Percentiles rank a stretch among this genome's conserved stretches.
phyloP scores from a whole-genome alignment of 306 rosid genomes.

The Corylus heterophylla region DNA sequence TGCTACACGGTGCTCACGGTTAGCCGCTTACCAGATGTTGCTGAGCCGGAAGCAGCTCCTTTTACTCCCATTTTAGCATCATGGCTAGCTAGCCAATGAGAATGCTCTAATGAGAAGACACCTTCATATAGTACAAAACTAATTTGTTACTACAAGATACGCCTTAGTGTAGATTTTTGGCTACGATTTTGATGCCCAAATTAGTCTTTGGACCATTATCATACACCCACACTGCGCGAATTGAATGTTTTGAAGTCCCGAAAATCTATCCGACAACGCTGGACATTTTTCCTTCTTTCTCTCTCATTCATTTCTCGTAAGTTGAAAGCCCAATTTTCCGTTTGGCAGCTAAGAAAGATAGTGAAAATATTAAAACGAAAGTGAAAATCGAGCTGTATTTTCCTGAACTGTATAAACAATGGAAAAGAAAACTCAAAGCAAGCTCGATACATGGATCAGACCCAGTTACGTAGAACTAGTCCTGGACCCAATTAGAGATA shows the following conservation, averaged over 20 bases:
- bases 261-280: too few species aligned
- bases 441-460: constrained; percentile 1
- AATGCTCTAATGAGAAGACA: background rate
- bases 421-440: background rate
- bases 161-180: background rate
- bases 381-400: background rate
- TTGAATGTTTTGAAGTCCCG: too few species aligned
- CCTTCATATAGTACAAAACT: background rate
- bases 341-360: background rate
- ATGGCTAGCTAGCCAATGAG: too few species aligned
- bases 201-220: background rate
- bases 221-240: background rate
- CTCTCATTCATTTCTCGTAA: background rate
- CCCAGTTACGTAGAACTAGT: background rate
- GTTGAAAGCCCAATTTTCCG: background rate
- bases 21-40: too few species aligned
- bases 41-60: too few species aligned
- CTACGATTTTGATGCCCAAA: background rate
- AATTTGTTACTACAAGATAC: background rate
- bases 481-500: background rate
- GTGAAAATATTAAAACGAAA: background rate
- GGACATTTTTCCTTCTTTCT: background rate
- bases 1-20: too few species aligned
- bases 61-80: too few species aligned
- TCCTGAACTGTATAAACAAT: background rate